A percentile compares a stretch with the other conserved stretches of the same genome.
Conservation (phyloP, 2,329 filamentous ascomycete species). For the Alternaria novae-zelandiae region DNA sequence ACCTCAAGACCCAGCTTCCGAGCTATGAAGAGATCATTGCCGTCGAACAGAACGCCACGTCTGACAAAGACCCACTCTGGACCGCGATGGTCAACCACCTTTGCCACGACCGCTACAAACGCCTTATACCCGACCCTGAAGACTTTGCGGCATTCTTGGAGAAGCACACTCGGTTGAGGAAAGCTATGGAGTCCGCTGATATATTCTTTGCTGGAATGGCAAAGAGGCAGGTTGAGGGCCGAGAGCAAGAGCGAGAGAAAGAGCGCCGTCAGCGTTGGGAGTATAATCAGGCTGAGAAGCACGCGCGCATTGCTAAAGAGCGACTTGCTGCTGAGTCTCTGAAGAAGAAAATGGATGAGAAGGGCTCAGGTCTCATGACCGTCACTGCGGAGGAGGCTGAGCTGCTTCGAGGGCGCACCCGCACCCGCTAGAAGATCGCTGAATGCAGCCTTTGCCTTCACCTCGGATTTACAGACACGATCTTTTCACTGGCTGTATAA, state of each 20-base stretch:
- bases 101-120: conserved; percentile 4
- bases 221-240: background rate
- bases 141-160: conserved; percentile 9
- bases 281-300: conserved; percentile 3
- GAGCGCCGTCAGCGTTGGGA: conserved; percentile 4
- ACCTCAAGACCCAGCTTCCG: conserved; percentile 16
- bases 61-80: conserved; percentile 19
- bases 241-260: background rate
- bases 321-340: background rate
- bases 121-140: conserved; percentile 9
- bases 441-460: background rate
- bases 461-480: background rate
- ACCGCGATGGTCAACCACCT: conserved; percentile 24
- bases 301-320: background rate
- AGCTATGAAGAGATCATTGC: conserved; percentile 18
- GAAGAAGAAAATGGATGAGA: conserved; percentile 8
- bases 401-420: conserved; percentile 4
- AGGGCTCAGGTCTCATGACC: conserved; percentile 8
- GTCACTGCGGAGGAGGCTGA: conserved; percentile 9
- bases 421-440: background rate
- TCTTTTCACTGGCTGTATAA: background rate
- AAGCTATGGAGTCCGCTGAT: conserved; percentile 11
- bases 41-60: conserved; percentile 11
- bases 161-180: conserved; percentile 2
- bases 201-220: conserved; percentile 1